These are phyloP conservation scores for Calonectria leucothoes DNA, from an alignment of 2,329 filamentous ascomycete species.

Conservation along the genomic window DNA sequence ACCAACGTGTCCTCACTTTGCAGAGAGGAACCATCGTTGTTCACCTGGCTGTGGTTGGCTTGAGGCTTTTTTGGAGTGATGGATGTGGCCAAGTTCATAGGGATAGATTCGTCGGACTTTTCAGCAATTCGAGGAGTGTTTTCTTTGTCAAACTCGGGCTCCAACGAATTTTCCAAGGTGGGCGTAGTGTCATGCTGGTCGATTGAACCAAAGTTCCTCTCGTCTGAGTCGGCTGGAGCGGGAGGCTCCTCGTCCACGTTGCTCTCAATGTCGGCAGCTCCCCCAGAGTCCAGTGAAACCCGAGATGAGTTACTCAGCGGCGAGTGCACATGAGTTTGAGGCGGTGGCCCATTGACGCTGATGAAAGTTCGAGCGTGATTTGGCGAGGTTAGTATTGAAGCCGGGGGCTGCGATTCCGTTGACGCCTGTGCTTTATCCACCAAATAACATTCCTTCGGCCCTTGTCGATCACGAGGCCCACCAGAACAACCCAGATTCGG, in stretches of 20 bases:
- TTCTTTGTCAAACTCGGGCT: slow-evolving; percentile 8
- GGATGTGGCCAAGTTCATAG: slow-evolving; percentile 1
- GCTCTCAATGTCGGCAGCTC: slow-evolving; percentile 3
- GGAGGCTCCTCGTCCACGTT: slow-evolving; percentile 10
- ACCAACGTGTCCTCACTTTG: background rate
- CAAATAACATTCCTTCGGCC: slow-evolving; percentile 6
- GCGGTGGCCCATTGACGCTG: background rate
- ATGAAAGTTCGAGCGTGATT: background rate
- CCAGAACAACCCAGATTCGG: background rate
- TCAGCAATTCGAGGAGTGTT: background rate
- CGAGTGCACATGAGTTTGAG: background rate
- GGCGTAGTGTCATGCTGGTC: slow-evolving; percentile 13
- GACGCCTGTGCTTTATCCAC: slow-evolving; percentile 1
- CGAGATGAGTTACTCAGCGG: background rate
- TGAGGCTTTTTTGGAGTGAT: background rate
- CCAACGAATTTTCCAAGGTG: slow-evolving; percentile 3
- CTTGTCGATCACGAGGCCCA: background rate
- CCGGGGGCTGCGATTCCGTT: background rate
- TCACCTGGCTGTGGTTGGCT: slow-evolving; percentile 23
- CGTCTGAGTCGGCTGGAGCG: background rate
- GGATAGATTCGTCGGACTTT: slow-evolving; percentile 2
- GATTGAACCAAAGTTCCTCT: background rate
- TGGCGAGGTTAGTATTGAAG: background rate
- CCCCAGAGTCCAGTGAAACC: slow-evolving; percentile 2
- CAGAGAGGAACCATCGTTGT: slow-evolving; percentile 18